Percentiles rank a stretch among this genome's conserved stretches.
Conservation (phyloP, 2,329 filamentous ascomycete genomes). For the Rhinocladiella similis region DNA sequence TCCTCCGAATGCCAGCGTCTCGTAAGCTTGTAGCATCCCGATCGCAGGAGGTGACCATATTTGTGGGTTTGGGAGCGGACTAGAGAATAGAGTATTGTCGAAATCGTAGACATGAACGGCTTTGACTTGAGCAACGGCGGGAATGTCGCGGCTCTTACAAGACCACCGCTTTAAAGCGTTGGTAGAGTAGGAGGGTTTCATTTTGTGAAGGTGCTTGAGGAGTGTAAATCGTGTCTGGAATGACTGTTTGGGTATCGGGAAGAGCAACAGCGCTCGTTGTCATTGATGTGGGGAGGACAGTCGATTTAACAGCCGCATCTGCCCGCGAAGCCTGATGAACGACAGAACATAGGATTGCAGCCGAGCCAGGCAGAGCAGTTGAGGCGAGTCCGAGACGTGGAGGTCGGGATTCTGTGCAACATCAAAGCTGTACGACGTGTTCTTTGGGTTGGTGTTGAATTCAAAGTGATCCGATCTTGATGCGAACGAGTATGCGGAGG, state of each 20-base stretch:
- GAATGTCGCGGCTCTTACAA: conserved; percentile 66
- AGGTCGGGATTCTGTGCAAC: too few relatives aligned
- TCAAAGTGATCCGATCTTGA: too few relatives aligned
- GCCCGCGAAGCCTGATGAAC: too few relatives aligned
- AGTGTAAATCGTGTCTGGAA: too few relatives aligned
- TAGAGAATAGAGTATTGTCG: conserved; percentile 94
- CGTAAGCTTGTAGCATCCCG: conserved; percentile 72
- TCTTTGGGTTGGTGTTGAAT: too few relatives aligned
- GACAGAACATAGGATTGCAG: too few relatives aligned
- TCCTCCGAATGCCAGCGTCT: conserved; percentile 77
- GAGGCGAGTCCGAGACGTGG: too few relatives aligned
- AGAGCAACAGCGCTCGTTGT: neutral
- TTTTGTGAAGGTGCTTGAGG: conserved; percentile 2
- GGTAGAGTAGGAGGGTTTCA: conserved; percentile 53
- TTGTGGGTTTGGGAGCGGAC: conserved; percentile 82
- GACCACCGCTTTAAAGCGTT: conserved; percentile 85
- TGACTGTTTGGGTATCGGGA: neutral
- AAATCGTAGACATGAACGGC: conserved; percentile 94
- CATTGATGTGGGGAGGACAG: neutral
- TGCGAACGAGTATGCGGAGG: too few relatives aligned
- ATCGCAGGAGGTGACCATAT: conserved; percentile 81
- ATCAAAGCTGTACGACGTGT: too few relatives aligned
- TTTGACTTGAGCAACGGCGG: conserved; percentile 68
- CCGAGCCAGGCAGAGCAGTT: too few relatives aligned
- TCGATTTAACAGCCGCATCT: neutral